Base-by-base conservation (phyloP, 2,329 filamentous ascomycete genomes). In the Microsporum canis region DNA sequence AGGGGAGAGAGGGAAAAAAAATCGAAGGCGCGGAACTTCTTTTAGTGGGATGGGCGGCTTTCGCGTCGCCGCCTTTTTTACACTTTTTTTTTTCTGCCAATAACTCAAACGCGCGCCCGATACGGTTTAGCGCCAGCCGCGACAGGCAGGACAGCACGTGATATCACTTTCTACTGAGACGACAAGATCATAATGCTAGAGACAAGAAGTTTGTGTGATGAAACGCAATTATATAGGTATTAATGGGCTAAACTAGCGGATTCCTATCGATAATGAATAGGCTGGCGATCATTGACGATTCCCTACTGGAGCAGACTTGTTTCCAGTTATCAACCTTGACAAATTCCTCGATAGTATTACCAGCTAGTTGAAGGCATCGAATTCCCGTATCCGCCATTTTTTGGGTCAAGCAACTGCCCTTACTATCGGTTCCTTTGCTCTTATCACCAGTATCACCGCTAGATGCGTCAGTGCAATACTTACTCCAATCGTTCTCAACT, bases 401-500 rank as follows among this genome's bases (percentile, higher is more conserved):
- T 7, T 38, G 6, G n/a, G 14, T 38, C 17, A 57, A 31, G 14
- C 12, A 12, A 14, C 23, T 31, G 27, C n/a, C 27, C 23, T 51
- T 51, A 14, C 27, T 2, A 12, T 33, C 27, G 45, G 23, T 12
- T 5, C 6, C 4, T 51, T 51, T 27, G 3, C 5, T 12, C 27
- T 3, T 5, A 12, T 10, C 14, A 10, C 0, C 23, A 8, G 43
- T 47, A 10, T 27, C 23, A 27, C 2, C 2, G 6, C 23, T 12
- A 29, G 2, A 8, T 10, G 5, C 6, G n/a, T 41, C 41, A 5
- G 31, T 29, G 55, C 55, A 61, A n/a, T 57, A 60, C 12, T 34
- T 49, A n/a, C 58, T 60, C 58, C 60, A 62, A 34, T 56, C 60
- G 51, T 59, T 59, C 47, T 57, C 60, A 53, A 60, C 57, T 1